These are phyloP conservation scores for Gaultheria prostrata DNA, from an alignment of 148 eudicot species.

Conservation along the genomic window DNA sequence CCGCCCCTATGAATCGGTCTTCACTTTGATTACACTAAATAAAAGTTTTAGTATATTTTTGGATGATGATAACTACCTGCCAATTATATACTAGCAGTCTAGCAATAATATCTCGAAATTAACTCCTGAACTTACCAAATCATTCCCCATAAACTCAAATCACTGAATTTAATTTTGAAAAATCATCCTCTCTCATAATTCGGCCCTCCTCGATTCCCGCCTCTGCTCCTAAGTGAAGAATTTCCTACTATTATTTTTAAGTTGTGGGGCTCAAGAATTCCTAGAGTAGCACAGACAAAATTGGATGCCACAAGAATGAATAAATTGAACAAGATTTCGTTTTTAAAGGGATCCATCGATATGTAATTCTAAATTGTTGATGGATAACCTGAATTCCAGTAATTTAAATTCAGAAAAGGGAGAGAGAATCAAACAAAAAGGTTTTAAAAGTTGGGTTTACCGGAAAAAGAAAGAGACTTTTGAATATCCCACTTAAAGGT, in stretches of 20 bases:
- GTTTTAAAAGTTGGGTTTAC: neutral
- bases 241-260: neutral
- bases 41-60: neutral
- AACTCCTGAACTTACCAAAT: neutral
- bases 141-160: neutral
- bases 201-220: neutral
- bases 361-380: neutral
- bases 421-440: slow-evolving; percentile 21
- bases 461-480: neutral
- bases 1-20: no score
- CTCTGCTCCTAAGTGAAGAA: neutral
- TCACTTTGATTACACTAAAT: neutral
- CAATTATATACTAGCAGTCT: neutral
- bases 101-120: neutral
- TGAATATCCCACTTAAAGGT: slow-evolving; percentile 8
- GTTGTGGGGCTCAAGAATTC: neutral
- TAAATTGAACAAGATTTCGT: neutral
- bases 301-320: neutral
- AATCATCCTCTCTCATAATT: neutral
- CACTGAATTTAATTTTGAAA: neutral
- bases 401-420: neutral
- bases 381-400: neutral
- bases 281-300: neutral
- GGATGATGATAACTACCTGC: neutral
- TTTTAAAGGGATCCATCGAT: neutral